Evolutionary conservation across 2,329 filamentous ascomycete genomes (phyloP).

Genomic region (Lachnellula cervina): DNA sequence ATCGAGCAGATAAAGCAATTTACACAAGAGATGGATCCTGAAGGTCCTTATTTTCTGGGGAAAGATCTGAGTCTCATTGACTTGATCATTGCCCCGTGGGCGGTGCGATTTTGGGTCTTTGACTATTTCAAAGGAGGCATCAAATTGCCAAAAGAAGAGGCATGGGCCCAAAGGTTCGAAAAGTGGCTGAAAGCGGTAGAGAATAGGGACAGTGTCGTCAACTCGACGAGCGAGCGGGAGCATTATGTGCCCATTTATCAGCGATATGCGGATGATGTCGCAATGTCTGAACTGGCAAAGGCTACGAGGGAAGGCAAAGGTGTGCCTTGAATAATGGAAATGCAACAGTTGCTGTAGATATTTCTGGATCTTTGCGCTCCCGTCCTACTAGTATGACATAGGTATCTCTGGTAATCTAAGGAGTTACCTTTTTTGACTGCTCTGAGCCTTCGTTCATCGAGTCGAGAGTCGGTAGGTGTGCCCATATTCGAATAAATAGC

Average conservation of each 20-base stretch:
- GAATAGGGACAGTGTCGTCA: slow-evolving; percentile 55
- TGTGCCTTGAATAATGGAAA: slow-evolving; percentile 46
- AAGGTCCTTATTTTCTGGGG: slow-evolving; percentile 66
- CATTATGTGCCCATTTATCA: slow-evolving; percentile 65
- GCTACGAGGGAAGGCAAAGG: slow-evolving; percentile 57
- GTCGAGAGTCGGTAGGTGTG: no score
- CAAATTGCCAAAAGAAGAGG: slow-evolving; percentile 42
- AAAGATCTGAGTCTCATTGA: slow-evolving; percentile 62
- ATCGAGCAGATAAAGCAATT: slow-evolving; percentile 55
- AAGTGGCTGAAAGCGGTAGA: slow-evolving; percentile 58
- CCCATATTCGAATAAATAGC: no score
- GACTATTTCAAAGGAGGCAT: slow-evolving; percentile 66
- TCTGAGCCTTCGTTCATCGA: no score
- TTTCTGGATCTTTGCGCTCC: neutral
- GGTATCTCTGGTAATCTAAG: no score
- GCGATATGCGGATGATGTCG: slow-evolving; percentile 61
- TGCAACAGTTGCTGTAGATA: neutral
- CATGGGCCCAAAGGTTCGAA: slow-evolving; percentile 59
- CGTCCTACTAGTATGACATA: no score
- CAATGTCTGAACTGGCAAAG: slow-evolving; percentile 56
- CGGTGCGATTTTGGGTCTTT: slow-evolving; percentile 65
- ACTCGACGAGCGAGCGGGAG: slow-evolving; percentile 64
- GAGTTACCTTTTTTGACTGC: no score
- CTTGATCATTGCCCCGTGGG: slow-evolving; percentile 68
- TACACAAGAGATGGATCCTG: slow-evolving; percentile 53